Evolutionary conservation across 2,329 filamentous ascomycete species (phyloP), one percentile per base, ranked within the genome.

Genomic region (Epichloe bromicola): DNA sequence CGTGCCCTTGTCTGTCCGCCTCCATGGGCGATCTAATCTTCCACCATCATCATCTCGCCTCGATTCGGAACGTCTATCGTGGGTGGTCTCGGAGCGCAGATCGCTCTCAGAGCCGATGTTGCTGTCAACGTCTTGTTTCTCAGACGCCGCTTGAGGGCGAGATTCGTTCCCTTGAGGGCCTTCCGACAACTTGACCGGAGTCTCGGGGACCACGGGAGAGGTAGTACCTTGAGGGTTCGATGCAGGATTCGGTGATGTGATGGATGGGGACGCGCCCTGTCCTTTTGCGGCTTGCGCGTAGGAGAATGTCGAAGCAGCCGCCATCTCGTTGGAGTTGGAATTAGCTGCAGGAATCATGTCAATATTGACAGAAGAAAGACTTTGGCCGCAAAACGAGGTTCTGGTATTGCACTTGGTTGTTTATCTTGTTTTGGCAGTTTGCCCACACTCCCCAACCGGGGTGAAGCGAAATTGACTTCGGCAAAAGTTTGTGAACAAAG

Each of bases 221-320:
- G 63, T 54, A 34, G 60, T 41, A 34, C 59, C 61, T 55, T 63
- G 61, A 42, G 57, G 48, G 41, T 60, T 58, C 48, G 56, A 52
- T 43, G 53, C 53, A 34, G 56, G 53, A 42, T 59, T 60, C 49
- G 60, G 40, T n/a, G 58, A 50, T 42, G 60, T 52, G 57, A 57
- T 63, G 52, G 63, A 63, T 30, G 62, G 65, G 56, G 61, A 60
- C 51, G 64, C 55, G 56, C 78, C 71, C 61, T 85, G 79, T 63
- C 90, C 88, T 69, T 69, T 93, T 54, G 91, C 91, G 64, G 91
- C 91, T 76, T 95, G 89, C 61, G 91, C 91, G 69, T 97, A 97
- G 54, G 91, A 96, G 66, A 96, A 95, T 36, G 80, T 74, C 55
- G 80, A 74, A 56, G 78, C 60, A 53, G 68, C 67, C 57, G 76